Base-by-base conservation (phyloP, 495 filamentous ascomycete genomes). In the Penicillium cosmopolitanum region DNA sequence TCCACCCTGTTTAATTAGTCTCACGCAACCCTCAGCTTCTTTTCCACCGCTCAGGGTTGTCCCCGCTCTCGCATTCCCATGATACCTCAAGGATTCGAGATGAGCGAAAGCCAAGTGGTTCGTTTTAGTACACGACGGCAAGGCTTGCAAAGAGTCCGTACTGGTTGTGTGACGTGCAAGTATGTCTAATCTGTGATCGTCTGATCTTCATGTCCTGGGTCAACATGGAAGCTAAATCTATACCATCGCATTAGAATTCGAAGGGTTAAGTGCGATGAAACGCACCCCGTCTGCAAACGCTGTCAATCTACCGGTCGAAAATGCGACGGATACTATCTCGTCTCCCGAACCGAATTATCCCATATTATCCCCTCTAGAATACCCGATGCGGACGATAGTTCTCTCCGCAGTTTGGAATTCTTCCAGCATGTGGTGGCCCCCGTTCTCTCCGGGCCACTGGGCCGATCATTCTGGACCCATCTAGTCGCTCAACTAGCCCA, bases 241-340 rank as follows among this genome's bases (percentile, higher is more conserved):
- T 48, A 48, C 11, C 21, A 10, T 28, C 11, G 31, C 11, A 48
- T 28, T 43, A 65, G 63, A 46, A 19, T 56, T 8, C 63, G 63
- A 1, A 34, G 55, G 31, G 55, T 62, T 13, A 65, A 65, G 51
- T 65, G 63, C 36, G 63, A 65, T 42, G 63, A 65, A 21, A 61
- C 58, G 28, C 50, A 40, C 12, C 63, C 63, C 6, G 11, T 38
- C n/a, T 65, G 59, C 28, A 35, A 33, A 13, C 48, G 59, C 35
- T 65, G 58, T 42, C 31, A 35, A 28, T 66, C 61, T 19, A 80
- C 78, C 0, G 80, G 80, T 3, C 72, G 81, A 5, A 73, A 69
- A 38, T 84, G 82, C 62, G 80, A 82, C 43, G 75, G 75, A n/a
- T 77, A 77, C 36, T 43, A 43, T 12, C 34, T 47, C 19, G 38